Evolutionary conservation across 345 rosid species (phyloP).

Genomic region (Rubroshorea leprosula): DNA sequence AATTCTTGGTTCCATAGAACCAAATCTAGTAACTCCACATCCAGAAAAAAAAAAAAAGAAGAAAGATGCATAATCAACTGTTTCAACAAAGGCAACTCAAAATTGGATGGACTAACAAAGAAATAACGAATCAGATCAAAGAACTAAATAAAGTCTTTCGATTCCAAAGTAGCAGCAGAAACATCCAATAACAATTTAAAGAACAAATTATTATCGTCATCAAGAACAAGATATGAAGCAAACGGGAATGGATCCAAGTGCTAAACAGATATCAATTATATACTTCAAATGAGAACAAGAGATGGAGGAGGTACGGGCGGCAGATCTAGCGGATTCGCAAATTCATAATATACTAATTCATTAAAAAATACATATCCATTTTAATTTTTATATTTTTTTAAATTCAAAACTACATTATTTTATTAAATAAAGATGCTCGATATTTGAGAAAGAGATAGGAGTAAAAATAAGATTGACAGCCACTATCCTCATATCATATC

Average conservation of each 20-base stretch:
- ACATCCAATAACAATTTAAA: not conserved
- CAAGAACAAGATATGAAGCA: not conserved
- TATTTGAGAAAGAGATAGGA: too few relatives aligned
- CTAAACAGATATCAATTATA: not conserved
- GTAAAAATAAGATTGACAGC: too few relatives aligned
- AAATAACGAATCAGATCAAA: not conserved
- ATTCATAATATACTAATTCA: too few relatives aligned
- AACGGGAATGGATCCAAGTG: not conserved
- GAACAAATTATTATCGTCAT: not conserved
- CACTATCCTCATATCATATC: too few relatives aligned
- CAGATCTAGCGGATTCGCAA: not conserved
- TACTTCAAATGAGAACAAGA: not conserved
- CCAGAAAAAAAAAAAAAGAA: not conserved
- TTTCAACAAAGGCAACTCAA: not conserved
- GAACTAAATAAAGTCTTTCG: not conserved
- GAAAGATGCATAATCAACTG: not conserved
- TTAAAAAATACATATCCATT: too few relatives aligned
- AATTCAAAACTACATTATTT: too few relatives aligned
- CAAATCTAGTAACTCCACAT: slow-evolving; percentile 1
- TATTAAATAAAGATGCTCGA: too few relatives aligned
- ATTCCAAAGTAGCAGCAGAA: not conserved
- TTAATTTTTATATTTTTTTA: too few relatives aligned
- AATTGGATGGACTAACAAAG: not conserved
- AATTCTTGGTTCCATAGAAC: too few relatives aligned
- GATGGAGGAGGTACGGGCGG: not conserved